Evolutionary conservation across 2,329 filamentous ascomycete species (phyloP).

Genomic region (Penicillium capsulatum): DNA sequence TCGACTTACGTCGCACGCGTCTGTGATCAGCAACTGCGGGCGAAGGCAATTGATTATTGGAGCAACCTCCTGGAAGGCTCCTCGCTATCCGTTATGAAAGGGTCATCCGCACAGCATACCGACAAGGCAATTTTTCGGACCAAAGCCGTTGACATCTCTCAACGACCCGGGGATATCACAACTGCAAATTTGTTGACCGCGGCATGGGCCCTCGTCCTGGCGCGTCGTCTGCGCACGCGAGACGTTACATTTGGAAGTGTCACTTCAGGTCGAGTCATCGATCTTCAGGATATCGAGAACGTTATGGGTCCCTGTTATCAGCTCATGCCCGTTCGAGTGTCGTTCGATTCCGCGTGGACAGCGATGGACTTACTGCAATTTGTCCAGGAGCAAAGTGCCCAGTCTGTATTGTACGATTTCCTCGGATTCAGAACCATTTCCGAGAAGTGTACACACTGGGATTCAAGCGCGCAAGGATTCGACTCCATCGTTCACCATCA

Average conservation of each 20-base stretch:
- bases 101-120: constrained; percentile 13
- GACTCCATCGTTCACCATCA: constrained; percentile 56
- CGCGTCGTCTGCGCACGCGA: constrained; percentile 45
- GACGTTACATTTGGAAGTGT: constrained; percentile 63
- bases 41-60: constrained; percentile 50
- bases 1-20: constrained; percentile 38
- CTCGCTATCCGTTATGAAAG: constrained; percentile 36
- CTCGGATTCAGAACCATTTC: constrained; percentile 51
- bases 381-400: constrained; percentile 53
- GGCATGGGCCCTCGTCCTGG: constrained; percentile 59
- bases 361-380: constrained; percentile 46
- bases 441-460: constrained; percentile 46
- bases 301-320: constrained; percentile 58
- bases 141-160: constrained; percentile 34
- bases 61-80: constrained; percentile 52
- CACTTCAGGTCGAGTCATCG: constrained; percentile 58
- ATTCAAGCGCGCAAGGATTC: constrained; percentile 43
- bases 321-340: constrained; percentile 55
- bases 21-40: constrained; percentile 31
- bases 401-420: constrained; percentile 51
- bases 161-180: constrained; percentile 52
- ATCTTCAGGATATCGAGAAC: constrained; percentile 49
- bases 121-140: constrained; percentile 26
- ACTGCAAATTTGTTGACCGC: constrained; percentile 59
- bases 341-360: constrained; percentile 48